Evolutionary conservation across 164 flowering plant genomes (phyloP).

Genomic region (Santalum album): DNA sequence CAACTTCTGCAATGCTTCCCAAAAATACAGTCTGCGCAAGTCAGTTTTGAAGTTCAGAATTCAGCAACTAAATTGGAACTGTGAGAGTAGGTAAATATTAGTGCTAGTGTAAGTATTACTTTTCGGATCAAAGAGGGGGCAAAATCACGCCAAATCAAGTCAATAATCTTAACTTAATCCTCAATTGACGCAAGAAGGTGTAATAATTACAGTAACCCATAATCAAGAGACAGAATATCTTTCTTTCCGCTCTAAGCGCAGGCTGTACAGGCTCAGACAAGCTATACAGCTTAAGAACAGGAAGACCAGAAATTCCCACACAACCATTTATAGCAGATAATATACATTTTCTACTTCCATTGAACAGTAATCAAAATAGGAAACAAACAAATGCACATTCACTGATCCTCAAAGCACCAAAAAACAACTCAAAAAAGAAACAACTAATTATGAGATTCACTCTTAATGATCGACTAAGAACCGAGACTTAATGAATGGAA

Average conservation of each 20-base stretch:
- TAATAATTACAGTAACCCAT: not conserved
- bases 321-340: no score
- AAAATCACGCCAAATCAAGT: not conserved
- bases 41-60: constrained; percentile 3
- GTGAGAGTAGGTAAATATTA: not conserved
- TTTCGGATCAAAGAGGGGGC: not conserved
- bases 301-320: no score
- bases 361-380: no score
- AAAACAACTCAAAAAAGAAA: no score
- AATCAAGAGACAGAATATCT: not conserved
- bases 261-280: not conserved
- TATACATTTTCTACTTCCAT: no score
- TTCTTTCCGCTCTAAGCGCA: not conserved
- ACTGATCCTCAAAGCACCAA: no score
- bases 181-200: not conserved
- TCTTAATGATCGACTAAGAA: no score
- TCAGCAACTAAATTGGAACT: not conserved
- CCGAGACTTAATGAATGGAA: no score
- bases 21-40: constrained; percentile 24
- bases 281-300: no score
- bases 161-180: not conserved
- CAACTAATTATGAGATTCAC: no score
- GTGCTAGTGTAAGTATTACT: not conserved
- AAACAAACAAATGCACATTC: no score
- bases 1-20: constrained; percentile 23